Percentiles rank a stretch among this genome's conserved stretches.
Conservation (phyloP, 352 stramenopile species). For the Salisapilia sapeloensis region DNA sequence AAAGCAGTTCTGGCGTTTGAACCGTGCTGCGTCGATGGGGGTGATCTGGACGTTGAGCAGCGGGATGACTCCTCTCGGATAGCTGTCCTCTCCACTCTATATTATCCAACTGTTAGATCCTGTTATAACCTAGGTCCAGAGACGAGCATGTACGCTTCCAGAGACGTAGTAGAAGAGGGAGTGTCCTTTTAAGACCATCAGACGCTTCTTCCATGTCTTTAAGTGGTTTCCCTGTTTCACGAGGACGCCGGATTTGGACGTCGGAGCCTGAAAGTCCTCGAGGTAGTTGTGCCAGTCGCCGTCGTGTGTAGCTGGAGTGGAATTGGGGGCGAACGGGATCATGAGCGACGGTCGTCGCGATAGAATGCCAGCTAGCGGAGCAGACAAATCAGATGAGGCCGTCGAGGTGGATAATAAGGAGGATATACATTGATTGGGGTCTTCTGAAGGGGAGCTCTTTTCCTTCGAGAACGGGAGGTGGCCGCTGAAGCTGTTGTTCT, state of each 20-base stretch:
- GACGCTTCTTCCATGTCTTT: conserved; percentile 80
- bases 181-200: conserved; percentile 79
- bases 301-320: conserved; percentile 2
- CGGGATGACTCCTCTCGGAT: conserved; percentile 64
- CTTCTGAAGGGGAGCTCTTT: not conserved
- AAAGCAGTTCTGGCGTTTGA: conserved; percentile 79
- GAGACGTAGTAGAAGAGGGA: conserved; percentile 82
- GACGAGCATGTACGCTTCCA: conserved; percentile 31
- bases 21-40: conserved; percentile 50
- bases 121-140: not conserved
- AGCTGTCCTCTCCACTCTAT: conserved; percentile 72
- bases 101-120: conserved; percentile 5
- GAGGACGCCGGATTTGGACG: conserved; percentile 69
- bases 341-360: conserved; percentile 64
- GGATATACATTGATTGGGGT: not conserved
- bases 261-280: conserved; percentile 65
- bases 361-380: no score
- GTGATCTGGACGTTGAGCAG: conserved; percentile 62
- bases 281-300: conserved; percentile 27
- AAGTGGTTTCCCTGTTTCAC: conserved; percentile 81
- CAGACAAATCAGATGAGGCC: conserved; percentile 15
- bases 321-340: conserved; percentile 31
- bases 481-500: conserved; percentile 57
- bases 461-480: conserved; percentile 33
- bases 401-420: not conserved